Conservation (phyloP, 805 yeast species). For the Groenewaldozyma salmanticensis region DNA sequence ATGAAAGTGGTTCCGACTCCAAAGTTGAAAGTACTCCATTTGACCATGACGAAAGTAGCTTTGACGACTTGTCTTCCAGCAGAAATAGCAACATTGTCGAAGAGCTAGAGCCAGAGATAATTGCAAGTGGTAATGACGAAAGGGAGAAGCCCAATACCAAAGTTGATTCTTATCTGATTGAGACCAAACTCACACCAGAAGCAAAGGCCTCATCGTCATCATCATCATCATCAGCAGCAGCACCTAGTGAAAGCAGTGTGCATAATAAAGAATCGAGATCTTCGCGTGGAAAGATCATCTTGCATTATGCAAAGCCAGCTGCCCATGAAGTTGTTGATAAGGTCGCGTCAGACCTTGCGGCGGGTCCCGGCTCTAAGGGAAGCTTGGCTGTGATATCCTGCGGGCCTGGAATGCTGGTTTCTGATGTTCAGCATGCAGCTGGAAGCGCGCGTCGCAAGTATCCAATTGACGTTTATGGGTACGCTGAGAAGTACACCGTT, state of each 20-base stretch:
- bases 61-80: conserved; percentile 18
- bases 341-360: conserved; percentile 6
- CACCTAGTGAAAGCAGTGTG: background rate
- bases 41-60: no score
- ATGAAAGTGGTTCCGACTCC: no score
- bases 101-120: conserved; percentile 11
- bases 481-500: conserved; percentile 26
- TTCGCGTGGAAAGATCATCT: background rate
- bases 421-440: conserved; percentile 24
- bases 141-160: no score
- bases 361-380: conserved; percentile 17
- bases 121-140: no score
- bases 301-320: background rate
- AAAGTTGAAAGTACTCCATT: conserved; percentile 8
- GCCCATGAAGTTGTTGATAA: conserved; percentile 2
- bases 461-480: conserved; percentile 35
- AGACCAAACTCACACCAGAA: no score
- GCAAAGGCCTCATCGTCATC: no score
- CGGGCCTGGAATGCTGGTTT: conserved; percentile 32
- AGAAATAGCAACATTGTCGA: conserved; percentile 12
- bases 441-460: conserved; percentile 22
- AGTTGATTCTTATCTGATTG: no score
- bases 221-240: conserved; percentile 5
- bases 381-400: conserved; percentile 33
- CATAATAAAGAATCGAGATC: no score